phyloP scores from a whole-genome alignment of 2,329 filamentous ascomycete genomes.

The Dactylellina leptospora region DNA sequence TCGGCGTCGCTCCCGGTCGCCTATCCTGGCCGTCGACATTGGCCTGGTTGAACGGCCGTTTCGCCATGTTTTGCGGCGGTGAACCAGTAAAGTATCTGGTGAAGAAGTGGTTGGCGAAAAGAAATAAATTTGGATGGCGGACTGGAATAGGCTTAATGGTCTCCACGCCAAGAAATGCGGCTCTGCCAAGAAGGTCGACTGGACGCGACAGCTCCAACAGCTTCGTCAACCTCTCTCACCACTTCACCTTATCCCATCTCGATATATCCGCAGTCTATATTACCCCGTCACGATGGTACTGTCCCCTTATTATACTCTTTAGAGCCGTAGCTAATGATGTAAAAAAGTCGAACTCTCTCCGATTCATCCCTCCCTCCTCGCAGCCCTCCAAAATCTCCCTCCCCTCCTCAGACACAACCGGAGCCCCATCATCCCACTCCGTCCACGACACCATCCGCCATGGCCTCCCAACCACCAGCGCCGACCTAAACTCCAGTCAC shows the following conservation, averaged over 20 bases:
- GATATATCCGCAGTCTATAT: background rate
- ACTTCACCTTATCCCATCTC: background rate
- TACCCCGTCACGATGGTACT: conserved; percentile 28
- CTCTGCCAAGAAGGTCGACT: conserved; percentile 36
- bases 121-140: conserved; percentile 18
- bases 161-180: conserved; percentile 43
- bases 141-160: too few species aligned
- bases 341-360: conserved; percentile 73
- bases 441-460: conserved; percentile 91
- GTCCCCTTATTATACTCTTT: background rate
- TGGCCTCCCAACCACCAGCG: conserved; percentile 70
- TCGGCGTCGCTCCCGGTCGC: conserved; percentile 30
- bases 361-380: conserved; percentile 78
- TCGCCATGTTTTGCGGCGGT: conserved; percentile 28
- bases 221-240: conserved; percentile 42
- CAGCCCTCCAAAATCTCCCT: conserved; percentile 74
- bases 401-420: conserved; percentile 67
- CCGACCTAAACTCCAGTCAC: conserved; percentile 74
- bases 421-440: conserved; percentile 89
- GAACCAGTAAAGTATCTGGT: background rate
- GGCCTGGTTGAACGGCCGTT: conserved; percentile 51
- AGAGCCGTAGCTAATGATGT: conserved; percentile 18
- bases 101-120: conserved; percentile 2
- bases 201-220: conserved; percentile 49
- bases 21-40: conserved; percentile 45